These are phyloP conservation scores for Cucurbita argyrosperma DNA, from an alignment of 306 rosid species.

Conservation along the genomic window DNA sequence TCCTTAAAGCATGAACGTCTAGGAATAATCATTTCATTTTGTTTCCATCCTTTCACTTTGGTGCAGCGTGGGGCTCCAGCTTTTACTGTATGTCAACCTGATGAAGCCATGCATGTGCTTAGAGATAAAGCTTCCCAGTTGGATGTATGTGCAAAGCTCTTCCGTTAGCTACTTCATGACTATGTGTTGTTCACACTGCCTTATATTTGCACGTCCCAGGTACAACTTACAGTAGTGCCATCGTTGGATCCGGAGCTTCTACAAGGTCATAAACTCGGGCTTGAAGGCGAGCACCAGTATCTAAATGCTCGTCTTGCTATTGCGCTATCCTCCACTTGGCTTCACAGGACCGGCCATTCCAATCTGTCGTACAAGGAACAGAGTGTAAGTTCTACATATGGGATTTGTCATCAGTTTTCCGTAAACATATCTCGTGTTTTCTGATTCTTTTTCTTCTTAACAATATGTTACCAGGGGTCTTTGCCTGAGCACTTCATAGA, in stretches of 20 bases:
- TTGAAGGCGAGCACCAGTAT: constrained; percentile 93
- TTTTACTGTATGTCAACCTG: constrained; percentile 77
- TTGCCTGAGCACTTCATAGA: constrained; percentile 67
- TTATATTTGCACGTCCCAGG: constrained; percentile 26
- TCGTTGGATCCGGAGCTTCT: constrained; percentile 53
- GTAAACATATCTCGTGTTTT: constrained; percentile 7
- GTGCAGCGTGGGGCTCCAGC: constrained; percentile 60
- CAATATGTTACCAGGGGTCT: constrained; percentile 22
- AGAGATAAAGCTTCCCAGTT: constrained; percentile 61
- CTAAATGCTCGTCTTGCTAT: constrained; percentile 86
- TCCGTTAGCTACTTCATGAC: background rate
- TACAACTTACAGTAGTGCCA: constrained; percentile 49
- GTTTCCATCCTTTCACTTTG: constrained; percentile 5
- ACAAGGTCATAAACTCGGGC: constrained; percentile 65
- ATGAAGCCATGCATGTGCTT: constrained; percentile 77
- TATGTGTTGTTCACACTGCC: background rate
- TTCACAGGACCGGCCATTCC: constrained; percentile 52
- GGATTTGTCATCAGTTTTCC: constrained; percentile 9
- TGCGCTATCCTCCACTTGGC: constrained; percentile 81
- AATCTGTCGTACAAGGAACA: constrained; percentile 27
- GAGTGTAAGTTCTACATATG: constrained; percentile 35
- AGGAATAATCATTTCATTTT: background rate
- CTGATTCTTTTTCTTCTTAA: constrained; percentile 6
- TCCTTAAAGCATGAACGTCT: background rate
- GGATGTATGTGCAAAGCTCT: constrained; percentile 38